Evolutionary conservation across 176 grass and related monocot species (phyloP), one percentile per base, ranked within the genome.

Genomic region (Hordeum marinum): DNA sequence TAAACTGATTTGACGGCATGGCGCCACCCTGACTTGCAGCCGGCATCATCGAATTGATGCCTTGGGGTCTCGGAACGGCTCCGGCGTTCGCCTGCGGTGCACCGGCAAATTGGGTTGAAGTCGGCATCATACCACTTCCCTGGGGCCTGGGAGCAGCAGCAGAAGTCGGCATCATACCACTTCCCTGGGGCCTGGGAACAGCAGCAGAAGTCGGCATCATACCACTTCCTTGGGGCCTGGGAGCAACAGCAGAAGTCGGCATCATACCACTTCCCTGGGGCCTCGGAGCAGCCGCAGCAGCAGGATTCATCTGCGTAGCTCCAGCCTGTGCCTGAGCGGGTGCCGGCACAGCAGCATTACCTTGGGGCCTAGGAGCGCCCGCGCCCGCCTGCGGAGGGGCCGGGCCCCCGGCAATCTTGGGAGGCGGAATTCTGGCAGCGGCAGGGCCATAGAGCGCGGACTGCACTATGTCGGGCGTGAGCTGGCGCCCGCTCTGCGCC

Each of bases 381-480:
- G 88, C 81, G 60, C 27, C 79, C 41, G 83, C 76, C 74, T 89
- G 93, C 1, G 82, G 59, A 69, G 90, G 27, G 63, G 91, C 27
- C 11, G 82, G 46, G 21, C 80, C 91, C 12, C 52, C 32, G 68
- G 73, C 93, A 66, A 99, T 96, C 88, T 96, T 90, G 17, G 96
- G 96, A 41, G 96, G 66, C 48, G 96, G 96, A 68, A 99, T 99
- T 87, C 91, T 96, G 24, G 90, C 85, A 21, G 96, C 89, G 8
- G 96, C 96, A 54, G 96, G 96, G 66, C 96, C 94, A 69, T 88
- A 99, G 18, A 99, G 87, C 57, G 96, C 96, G 36, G 96, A 91
- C 71, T 96, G 94, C 75, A 96, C 88, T 71, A 99, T 99, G 41
- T 99, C 96, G 14, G 94, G 90, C 63, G 91, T 94, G 75, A 99